Conservation (phyloP, 148 eudicot species). For the Amaranthus hypochondriacus region DNA sequence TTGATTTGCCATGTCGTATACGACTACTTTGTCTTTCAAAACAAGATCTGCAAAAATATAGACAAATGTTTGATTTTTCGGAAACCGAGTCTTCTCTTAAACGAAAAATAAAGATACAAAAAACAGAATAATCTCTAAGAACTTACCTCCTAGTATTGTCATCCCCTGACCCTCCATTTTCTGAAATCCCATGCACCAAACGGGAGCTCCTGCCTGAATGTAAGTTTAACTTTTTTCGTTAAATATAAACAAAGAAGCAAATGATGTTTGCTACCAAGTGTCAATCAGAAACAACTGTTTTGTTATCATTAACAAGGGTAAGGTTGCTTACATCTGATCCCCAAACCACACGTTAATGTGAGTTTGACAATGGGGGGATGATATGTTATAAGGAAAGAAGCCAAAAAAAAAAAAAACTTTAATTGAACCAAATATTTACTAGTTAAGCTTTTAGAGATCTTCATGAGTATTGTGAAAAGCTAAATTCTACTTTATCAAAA, state of each 20-base stretch:
- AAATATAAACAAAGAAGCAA: not conserved
- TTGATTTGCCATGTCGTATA: conserved; percentile 83
- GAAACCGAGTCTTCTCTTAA: not conserved
- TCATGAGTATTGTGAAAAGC: not conserved
- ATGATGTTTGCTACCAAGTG: too few species aligned
- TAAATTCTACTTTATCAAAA: too few species aligned
- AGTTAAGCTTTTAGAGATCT: not conserved
- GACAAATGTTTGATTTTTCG: not conserved
- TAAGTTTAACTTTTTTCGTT: not conserved
- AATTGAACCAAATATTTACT: not conserved
- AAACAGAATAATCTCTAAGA: not conserved
- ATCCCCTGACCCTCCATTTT: conserved; percentile 67
- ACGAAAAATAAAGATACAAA: too few species aligned
- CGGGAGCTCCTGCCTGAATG: conserved; percentile 66
- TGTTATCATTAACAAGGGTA: too few species aligned
- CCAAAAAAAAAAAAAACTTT: too few species aligned
- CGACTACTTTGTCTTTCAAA: conserved; percentile 77
- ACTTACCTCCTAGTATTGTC: conserved; percentile 88
- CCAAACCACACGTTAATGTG: too few species aligned
- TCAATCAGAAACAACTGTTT: too few species aligned
- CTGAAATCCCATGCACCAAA: conserved; percentile 97
- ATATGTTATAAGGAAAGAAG: too few species aligned
- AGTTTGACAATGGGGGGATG: too few species aligned
- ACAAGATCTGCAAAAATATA: conserved; percentile 61
- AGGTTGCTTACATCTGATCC: too few species aligned